Percentiles rank a stretch among this genome's conserved stretches.
Evolutionary conservation across 768 basidiomycete genomes (phyloP).

Genomic region (Collybiopsis luxurians): DNA sequence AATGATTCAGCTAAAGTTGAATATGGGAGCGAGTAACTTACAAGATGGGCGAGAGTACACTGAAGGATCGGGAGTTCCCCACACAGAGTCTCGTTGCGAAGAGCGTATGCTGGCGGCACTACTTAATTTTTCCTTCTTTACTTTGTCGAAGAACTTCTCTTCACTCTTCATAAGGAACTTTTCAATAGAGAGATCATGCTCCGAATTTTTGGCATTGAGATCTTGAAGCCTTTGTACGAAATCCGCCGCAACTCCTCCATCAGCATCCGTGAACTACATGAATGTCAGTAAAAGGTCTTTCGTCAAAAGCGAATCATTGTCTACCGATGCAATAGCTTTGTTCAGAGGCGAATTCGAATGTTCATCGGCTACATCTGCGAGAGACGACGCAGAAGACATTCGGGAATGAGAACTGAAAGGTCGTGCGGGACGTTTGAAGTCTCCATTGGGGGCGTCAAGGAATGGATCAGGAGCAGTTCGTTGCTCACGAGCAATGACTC

Average conservation of each 20-base stretch:
- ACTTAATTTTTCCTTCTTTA: conserved; percentile 84
- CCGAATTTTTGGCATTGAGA: conserved; percentile 84
- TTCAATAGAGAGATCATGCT: conserved; percentile 90
- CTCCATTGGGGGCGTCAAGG: conserved; percentile 53
- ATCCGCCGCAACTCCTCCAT: conserved; percentile 88
- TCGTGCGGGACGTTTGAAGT: conserved; percentile 42
- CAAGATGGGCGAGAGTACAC: conserved; percentile 72
- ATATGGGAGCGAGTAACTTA: conserved; percentile 32
- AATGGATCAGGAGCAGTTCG: conserved; percentile 83
- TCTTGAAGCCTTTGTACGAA: conserved; percentile 85
- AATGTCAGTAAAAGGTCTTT: conserved; percentile 5
- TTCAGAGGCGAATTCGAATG: conserved; percentile 89
- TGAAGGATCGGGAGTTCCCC: conserved; percentile 69
- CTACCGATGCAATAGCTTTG: conserved; percentile 87
- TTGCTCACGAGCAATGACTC: conserved; percentile 77
- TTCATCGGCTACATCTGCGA: conserved; percentile 88
- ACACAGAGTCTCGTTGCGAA: conserved; percentile 79
- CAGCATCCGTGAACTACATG: conserved; percentile 84
- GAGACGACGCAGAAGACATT: conserved; percentile 85
- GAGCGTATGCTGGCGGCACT: conserved; percentile 79
- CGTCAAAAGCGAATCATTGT: conserved; percentile 16
- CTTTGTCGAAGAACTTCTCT: conserved; percentile 89
- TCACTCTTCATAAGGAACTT: conserved; percentile 89
- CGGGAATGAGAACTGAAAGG: conserved; percentile 85
- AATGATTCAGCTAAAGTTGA: neutral